phyloP scores from a whole-genome alignment of 1,284 basidiomycete genomes.

The Xanthoconium separans region DNA sequence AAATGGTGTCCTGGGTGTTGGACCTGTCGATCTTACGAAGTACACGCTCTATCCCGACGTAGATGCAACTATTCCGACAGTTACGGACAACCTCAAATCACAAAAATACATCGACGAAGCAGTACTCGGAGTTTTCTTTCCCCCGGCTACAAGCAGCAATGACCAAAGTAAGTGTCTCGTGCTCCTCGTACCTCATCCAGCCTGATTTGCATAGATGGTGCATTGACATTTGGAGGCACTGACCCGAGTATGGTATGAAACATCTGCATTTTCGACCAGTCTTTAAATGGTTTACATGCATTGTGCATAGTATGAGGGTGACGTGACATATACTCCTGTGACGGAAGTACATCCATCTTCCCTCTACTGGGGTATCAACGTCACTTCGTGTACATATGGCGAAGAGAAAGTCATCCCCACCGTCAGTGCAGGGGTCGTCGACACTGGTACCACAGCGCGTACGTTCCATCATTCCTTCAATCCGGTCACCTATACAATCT shows the following conservation, averaged over 20 bases:
- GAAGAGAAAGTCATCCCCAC: slow-evolving; percentile 10
- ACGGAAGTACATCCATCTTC: slow-evolving; percentile 21
- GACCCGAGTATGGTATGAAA: slow-evolving; percentile 21
- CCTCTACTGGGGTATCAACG: slow-evolving; percentile 26
- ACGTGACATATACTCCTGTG: slow-evolving; percentile 20
- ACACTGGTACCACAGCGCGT: slow-evolving; percentile 5
- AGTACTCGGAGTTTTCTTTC: slow-evolving; percentile 26
- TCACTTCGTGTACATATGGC: slow-evolving; percentile 22
- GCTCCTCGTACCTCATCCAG: background rate
- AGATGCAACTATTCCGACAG: slow-evolving; percentile 19
- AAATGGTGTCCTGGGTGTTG: slow-evolving; percentile 28
- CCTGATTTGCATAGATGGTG: slow-evolving; percentile 23
- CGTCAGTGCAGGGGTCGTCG: slow-evolving; percentile 18
- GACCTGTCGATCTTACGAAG: slow-evolving; percentile 24
- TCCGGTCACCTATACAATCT: background rate
- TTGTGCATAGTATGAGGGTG: slow-evolving; percentile 16
- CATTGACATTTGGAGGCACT: no score
- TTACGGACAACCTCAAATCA: slow-evolving; percentile 26
- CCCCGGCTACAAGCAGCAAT: slow-evolving; percentile 17
- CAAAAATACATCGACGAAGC: slow-evolving; percentile 15
- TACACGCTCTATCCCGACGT: slow-evolving; percentile 4
- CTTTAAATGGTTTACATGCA: background rate
- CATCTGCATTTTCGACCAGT: background rate
- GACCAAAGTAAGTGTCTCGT: slow-evolving; percentile 19
- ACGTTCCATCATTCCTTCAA: background rate